Percentiles rank a stretch among this genome's conserved stretches.
Evolutionary conservation across 768 basidiomycete genomes (phyloP).

Genomic region (Termitomyces sp.): DNA sequence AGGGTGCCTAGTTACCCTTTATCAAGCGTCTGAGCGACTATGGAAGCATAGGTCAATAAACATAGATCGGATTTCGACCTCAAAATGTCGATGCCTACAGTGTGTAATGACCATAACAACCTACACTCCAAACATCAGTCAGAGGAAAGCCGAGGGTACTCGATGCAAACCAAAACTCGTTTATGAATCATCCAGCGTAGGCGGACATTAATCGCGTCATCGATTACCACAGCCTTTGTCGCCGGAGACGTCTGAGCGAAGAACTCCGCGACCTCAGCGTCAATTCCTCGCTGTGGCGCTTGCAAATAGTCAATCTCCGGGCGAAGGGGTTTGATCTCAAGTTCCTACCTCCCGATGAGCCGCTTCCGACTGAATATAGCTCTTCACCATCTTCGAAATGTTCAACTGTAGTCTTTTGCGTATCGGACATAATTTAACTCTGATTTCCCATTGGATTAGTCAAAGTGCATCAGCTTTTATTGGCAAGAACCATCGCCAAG

Average conservation of each 20-base stretch:
- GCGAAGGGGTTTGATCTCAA: background rate
- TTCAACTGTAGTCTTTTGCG: slow-evolving; percentile 1
- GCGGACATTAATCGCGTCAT: slow-evolving; percentile 35
- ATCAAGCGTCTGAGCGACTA: slow-evolving; percentile 39
- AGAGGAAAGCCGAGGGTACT: background rate
- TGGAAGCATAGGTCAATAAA: background rate
- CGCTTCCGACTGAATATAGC: slow-evolving; percentile 27
- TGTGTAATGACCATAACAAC: slow-evolving; percentile 41
- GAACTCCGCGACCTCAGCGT: slow-evolving; percentile 41
- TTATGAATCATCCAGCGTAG: slow-evolving; percentile 42
- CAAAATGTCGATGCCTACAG: slow-evolving; percentile 21
- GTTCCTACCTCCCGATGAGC: slow-evolving; percentile 13
- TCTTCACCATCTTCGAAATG: slow-evolving; percentile 23
- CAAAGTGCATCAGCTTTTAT: slow-evolving; percentile 10
- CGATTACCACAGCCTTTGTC: slow-evolving; percentile 26
- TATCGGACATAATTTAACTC: slow-evolving; percentile 2
- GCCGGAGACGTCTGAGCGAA: slow-evolving; percentile 24
- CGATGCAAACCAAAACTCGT: slow-evolving; percentile 29
- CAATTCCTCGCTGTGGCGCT: slow-evolving; percentile 27
- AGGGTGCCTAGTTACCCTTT: slow-evolving; percentile 30
- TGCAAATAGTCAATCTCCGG: background rate
- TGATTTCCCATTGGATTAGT: background rate
- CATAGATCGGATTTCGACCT: background rate
- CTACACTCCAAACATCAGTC: slow-evolving; percentile 10
- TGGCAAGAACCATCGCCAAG: slow-evolving; percentile 1